Percentiles rank a stretch among this genome's conserved stretches.
These are phyloP conservation scores for Musa balbisiana DNA, from an alignment of 202 grass and related monocot genomes.

Conservation along the genomic window DNA sequence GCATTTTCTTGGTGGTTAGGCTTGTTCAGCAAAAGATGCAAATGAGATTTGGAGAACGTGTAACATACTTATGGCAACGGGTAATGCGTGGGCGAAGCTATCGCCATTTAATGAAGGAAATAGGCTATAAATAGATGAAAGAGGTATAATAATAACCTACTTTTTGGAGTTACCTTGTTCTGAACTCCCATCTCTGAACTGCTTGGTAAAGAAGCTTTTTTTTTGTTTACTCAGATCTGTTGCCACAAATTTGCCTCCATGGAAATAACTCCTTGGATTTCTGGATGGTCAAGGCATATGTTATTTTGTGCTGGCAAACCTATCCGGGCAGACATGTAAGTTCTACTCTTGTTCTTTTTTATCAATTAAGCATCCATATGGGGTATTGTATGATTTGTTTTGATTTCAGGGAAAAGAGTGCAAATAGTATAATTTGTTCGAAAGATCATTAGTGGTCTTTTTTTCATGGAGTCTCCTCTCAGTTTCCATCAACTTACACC, in stretches of 20 bases:
- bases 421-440: background rate
- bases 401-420: background rate
- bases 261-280: background rate
- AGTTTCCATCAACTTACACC: too few species aligned
- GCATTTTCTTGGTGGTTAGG: constrained; percentile 35
- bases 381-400: background rate
- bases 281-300: background rate
- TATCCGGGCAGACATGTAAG: background rate
- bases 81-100: constrained; percentile 73
- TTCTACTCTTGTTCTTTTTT: background rate
- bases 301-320: background rate
- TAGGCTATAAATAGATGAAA: constrained; percentile 65
- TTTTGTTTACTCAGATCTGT: background rate
- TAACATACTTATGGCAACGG: constrained; percentile 68
- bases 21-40: constrained; percentile 80
- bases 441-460: background rate
- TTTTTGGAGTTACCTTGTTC: background rate
- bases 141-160: constrained; percentile 8
- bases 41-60: constrained; percentile 49
- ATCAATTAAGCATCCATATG: background rate
- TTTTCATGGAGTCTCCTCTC: too few species aligned
- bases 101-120: constrained; percentile 88
- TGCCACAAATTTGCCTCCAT: background rate
- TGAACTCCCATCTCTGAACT: background rate
- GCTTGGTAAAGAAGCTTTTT: background rate